phyloP scores from a whole-genome alignment of 2,329 filamentous ascomycete genomes.

The Periglandula ipomoeae region DNA sequence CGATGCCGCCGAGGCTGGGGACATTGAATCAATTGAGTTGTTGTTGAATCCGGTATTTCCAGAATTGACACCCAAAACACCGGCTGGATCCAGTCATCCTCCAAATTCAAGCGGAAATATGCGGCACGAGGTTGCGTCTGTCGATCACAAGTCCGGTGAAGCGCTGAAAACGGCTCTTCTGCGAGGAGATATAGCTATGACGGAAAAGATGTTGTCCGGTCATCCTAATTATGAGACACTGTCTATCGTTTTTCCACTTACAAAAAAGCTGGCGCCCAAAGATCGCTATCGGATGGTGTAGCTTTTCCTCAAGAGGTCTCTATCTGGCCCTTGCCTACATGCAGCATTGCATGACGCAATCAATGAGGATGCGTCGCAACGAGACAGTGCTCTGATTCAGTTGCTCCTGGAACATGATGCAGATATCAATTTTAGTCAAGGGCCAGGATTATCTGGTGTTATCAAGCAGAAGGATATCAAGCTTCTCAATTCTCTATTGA shows the following conservation, averaged over 20 bases:
- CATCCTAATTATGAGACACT: conserved; percentile 39
- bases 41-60: conserved; percentile 41
- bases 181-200: conserved; percentile 34
- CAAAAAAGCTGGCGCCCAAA: conserved; percentile 30
- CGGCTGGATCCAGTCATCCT: conserved; percentile 13
- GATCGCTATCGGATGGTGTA: conserved; percentile 41
- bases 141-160: conserved; percentile 41
- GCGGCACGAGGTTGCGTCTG: conserved; percentile 39
- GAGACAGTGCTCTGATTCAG: conserved; percentile 42
- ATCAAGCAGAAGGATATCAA: conserved; percentile 38
- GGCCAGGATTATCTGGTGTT: conserved; percentile 37
- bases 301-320: conserved; percentile 38
- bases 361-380: conserved; percentile 33
- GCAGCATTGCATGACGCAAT: conserved; percentile 44
- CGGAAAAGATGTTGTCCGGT: conserved; percentile 34
- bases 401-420: conserved; percentile 42
- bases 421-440: conserved; percentile 45
- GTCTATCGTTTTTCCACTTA: conserved; percentile 38
- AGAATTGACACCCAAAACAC: conserved; percentile 12
- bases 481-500: conserved; percentile 36
- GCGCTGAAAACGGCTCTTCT: conserved; percentile 41
- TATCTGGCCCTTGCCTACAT: conserved; percentile 38
- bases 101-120: conserved; percentile 19
- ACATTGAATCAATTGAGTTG: conserved; percentile 37
- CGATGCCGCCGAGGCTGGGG: conserved; percentile 37